These are phyloP conservation scores for Raffaelea ambrosiae DNA, from an alignment of 2,329 filamentous ascomycete species.

Conservation along the genomic window DNA sequence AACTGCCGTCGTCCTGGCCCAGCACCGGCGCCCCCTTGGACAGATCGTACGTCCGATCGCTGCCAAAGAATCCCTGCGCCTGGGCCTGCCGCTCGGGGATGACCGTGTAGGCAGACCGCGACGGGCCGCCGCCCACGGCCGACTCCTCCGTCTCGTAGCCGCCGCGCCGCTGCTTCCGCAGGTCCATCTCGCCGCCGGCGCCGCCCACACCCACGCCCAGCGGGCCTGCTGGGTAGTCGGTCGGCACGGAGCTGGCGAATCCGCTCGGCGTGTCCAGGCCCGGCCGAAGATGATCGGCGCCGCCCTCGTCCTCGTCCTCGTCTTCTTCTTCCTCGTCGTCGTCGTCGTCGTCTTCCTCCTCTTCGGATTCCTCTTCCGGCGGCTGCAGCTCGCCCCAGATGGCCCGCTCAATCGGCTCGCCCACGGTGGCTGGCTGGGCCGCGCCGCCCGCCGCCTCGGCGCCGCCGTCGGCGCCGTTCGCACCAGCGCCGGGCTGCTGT, in stretches of 20 bases:
- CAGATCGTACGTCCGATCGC: conserved; percentile 87
- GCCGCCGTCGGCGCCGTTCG: conserved; percentile 22
- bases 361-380: conserved; percentile 64
- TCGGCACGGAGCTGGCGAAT: conserved; percentile 69
- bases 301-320: conserved; percentile 49
- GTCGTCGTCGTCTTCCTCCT: conserved; percentile 48
- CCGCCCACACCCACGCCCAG: conserved; percentile 54
- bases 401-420: conserved; percentile 76
- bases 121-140: conserved; percentile 48
- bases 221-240: conserved; percentile 64
- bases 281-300: conserved; percentile 32
- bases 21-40: conserved; percentile 50
- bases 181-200: conserved; percentile 68
- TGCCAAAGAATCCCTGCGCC: conserved; percentile 90
- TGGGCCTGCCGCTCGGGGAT: conserved; percentile 81
- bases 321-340: conserved; percentile 55
- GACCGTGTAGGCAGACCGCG: conserved; percentile 78
- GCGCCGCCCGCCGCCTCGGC: conserved; percentile 20
- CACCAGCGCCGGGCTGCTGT: conserved; percentile 17
- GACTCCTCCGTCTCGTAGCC: conserved; percentile 83
- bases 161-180: conserved; percentile 64
- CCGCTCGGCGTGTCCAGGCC: conserved; percentile 77
- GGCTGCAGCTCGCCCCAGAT: conserved; percentile 90
- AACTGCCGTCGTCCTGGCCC: conserved; percentile 63
- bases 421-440: conserved; percentile 32